Evolutionary conservation across 2,329 filamentous ascomycete genomes (phyloP), one percentile per base, ranked within the genome.

Genomic region (Phaeosphaeria sp.): DNA sequence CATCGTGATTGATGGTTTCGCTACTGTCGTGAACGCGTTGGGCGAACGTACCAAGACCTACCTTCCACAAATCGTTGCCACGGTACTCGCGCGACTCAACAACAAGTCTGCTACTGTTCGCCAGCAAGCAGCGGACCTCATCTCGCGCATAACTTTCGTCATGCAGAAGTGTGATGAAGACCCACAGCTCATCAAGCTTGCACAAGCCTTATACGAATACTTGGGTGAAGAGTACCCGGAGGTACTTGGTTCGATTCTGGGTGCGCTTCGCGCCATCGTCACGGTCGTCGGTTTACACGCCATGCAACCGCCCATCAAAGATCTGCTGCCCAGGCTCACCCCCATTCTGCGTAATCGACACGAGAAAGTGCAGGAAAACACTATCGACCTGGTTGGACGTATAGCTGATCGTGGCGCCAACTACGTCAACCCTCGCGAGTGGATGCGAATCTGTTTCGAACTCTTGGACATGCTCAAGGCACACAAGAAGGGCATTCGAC

Each of bases 401-500:
- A 98, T 99, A 68, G 95, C 96, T 17, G 95, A 99, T 79, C 91
- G 95, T 65, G 96, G 95, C 0, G 93, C 95, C 1, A 95, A 99
- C 78, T 94, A 91, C 63, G 95, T 99, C 75, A 97, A 97, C 74
- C 93, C 95, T 15, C 88, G 95, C 72, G 95, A 99, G 79, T 99
- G 95, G 95, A 99, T 99, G 96, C 89, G 95, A 76, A 99, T 99
- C 77, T 99, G 95, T 81, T 99, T 99, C 78, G 95, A 99, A 81
- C 84, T 99, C 53, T 87, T 99, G 27, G 95, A 99, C 80, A 99
- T 99, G 95, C 87, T 99, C 72, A 99, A 99, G 80, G 95, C 95
- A 6, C 95, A 99, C 84, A 99, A 99, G 82, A 99, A 99, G 85
- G 96, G 95, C 65, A 99, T 99, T 68, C 91, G 95, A 65, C 90